These are phyloP conservation scores for Elsinoe batatas DNA, from an alignment of 2,329 filamentous ascomycete species.

Conservation along the genomic window DNA sequence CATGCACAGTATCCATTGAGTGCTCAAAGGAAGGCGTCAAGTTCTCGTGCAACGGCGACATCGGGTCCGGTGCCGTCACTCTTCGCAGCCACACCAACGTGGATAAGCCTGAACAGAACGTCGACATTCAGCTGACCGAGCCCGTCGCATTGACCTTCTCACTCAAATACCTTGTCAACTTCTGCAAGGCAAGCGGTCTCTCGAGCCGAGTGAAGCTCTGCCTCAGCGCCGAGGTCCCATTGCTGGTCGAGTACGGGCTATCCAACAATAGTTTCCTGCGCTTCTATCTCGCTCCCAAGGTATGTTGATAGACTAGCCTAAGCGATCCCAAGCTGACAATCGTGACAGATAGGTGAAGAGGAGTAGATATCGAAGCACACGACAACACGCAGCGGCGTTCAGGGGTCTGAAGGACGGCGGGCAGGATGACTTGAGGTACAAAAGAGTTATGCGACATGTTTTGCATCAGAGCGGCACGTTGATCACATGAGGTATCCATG, in stretches of 20 bases:
- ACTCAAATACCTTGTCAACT: constrained; percentile 98
- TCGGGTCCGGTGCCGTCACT: constrained; percentile 88
- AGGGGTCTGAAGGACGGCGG: background rate
- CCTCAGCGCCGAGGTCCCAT: constrained; percentile 89
- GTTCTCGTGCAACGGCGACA: constrained; percentile 87
- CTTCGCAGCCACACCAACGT: constrained; percentile 80
- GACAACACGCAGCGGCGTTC: constrained; percentile 13
- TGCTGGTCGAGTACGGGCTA: constrained; percentile 85
- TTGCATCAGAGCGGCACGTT: background rate
- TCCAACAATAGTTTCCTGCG: constrained; percentile 77
- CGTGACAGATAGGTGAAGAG: constrained; percentile 58
- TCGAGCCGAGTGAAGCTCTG: constrained; percentile 79
- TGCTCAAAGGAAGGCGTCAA: constrained; percentile 95
- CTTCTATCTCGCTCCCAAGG: constrained; percentile 98
- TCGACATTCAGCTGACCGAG: constrained; percentile 84
- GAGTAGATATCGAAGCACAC: constrained; percentile 35
- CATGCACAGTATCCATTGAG: constrained; percentile 71
- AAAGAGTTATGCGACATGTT: constrained; percentile 10
- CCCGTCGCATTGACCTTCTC: constrained; percentile 94
- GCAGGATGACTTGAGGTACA: background rate
- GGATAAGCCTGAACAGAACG: constrained; percentile 77
- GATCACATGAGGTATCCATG: background rate
- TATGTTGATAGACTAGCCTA: constrained; percentile 34
- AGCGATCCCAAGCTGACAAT: constrained; percentile 27
- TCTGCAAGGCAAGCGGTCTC: constrained; percentile 91